These are phyloP conservation scores for Ceriops tagal DNA, from an alignment of 345 rosid genomes.

Conservation along the genomic window DNA sequence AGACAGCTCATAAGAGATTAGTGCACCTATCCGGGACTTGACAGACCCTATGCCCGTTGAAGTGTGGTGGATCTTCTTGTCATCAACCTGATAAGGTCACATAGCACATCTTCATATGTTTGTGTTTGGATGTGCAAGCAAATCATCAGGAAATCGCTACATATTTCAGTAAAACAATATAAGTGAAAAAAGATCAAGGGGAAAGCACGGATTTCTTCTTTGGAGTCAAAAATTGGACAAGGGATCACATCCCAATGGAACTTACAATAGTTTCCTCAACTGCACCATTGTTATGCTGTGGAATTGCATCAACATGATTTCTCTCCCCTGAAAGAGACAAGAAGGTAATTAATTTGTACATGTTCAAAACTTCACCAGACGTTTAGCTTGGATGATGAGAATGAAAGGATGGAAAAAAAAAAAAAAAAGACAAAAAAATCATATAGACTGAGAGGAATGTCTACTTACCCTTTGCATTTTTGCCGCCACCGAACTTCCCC, in stretches of 20 bases:
- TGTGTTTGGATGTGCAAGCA: not conserved
- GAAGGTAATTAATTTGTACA: not conserved
- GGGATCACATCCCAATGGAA: constrained; percentile 4
- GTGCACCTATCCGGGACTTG: constrained; percentile 53
- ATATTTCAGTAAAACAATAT: not conserved
- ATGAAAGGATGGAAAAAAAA: not conserved
- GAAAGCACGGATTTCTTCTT: not conserved
- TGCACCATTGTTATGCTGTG: not conserved
- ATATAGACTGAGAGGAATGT: not conserved
- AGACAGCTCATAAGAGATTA: constrained; percentile 49
- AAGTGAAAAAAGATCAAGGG: not conserved
- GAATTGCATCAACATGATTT: constrained; percentile 12
- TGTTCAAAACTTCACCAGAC: no score
- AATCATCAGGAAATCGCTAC: not conserved
- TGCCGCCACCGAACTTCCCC: constrained; percentile 21
- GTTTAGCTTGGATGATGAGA: no score
- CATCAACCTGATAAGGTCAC: constrained; percentile 38
- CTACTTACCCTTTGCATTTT: constrained; percentile 30
- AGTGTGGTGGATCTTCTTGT: constrained; percentile 24
- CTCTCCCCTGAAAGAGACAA: constrained; percentile 27
- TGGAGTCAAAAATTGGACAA: not conserved
- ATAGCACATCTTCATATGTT: not conserved
- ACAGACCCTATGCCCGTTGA: constrained; percentile 46
- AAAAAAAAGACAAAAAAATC: not conserved
- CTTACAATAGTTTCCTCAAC: constrained; percentile 24